These are phyloP conservation scores for Macrolepiota albuminosa DNA, from an alignment of 768 basidiomycete genomes.

Conservation along the genomic window DNA sequence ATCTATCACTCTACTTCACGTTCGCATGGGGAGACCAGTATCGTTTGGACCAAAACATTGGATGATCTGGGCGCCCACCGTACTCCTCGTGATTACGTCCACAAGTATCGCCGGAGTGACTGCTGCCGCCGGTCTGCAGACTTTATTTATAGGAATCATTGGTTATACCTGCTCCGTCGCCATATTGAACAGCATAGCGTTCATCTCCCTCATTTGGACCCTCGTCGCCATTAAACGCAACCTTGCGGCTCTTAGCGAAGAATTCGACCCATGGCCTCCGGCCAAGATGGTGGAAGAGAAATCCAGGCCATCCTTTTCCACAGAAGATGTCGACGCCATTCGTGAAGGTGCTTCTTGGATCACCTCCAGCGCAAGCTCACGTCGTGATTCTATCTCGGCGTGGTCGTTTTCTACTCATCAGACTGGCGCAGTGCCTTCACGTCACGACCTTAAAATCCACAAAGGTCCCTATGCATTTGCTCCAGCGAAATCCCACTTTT, in stretches of 20 bases:
- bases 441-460: conserved; percentile 30
- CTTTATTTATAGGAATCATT: conserved; percentile 56
- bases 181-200: conserved; percentile 44
- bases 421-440: conserved; percentile 33
- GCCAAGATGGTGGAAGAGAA: conserved; percentile 46
- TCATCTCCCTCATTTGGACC: conserved; percentile 59
- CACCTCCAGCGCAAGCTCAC: conserved; percentile 58
- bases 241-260: conserved; percentile 48
- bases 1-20: conserved; percentile 59
- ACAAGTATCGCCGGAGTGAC: conserved; percentile 57
- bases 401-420: conserved; percentile 74
- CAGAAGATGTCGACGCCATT: conserved; percentile 68
- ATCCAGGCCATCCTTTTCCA: conserved; percentile 58
- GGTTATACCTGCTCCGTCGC: conserved; percentile 53
- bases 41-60: conserved; percentile 68
- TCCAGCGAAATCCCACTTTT: conserved; percentile 56
- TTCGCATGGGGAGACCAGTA: conserved; percentile 65
- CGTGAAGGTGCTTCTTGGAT: conserved; percentile 81
- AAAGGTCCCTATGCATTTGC: conserved; percentile 36
- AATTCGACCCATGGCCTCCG: conserved; percentile 58
- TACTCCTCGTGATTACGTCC: conserved; percentile 49
- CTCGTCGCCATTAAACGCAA: conserved; percentile 64
- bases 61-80: conserved; percentile 67
- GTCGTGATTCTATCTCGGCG: conserved; percentile 54
- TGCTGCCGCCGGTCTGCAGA: conserved; percentile 45